Percentiles rank a stretch among this genome's conserved stretches.
Evolutionary conservation across 148 eudicot species (phyloP).

Genomic region (Fallopia convolvulus): DNA sequence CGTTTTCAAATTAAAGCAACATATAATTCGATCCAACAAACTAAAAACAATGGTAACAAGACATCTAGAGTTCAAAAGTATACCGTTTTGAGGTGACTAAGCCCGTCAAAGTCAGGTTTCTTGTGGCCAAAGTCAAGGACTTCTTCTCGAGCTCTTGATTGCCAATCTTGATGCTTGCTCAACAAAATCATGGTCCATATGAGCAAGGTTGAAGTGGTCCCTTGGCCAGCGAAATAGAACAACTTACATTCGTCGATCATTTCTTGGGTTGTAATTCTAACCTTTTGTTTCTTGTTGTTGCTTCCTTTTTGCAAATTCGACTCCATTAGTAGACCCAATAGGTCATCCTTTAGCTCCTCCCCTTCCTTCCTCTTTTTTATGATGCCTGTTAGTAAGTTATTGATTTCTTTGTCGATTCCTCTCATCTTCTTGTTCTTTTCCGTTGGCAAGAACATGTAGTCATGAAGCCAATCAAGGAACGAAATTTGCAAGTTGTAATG

Average conservation of each 20-base stretch:
- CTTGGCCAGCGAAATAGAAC: conserved; percentile 39
- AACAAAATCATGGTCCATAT: conserved; percentile 36
- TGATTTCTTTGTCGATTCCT: conserved; percentile 17
- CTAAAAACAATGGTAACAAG: no score
- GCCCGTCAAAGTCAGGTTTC: neutral
- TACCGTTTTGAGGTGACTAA: conserved; percentile 1
- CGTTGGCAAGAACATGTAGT: conserved; percentile 29
- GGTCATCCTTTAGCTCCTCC: conserved; percentile 12
- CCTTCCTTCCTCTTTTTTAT: conserved; percentile 20
- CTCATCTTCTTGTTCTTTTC: conserved; percentile 22
- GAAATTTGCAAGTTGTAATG: no score
- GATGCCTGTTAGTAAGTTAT: conserved; percentile 12
- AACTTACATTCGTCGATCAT: conserved; percentile 33
- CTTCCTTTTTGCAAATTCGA: neutral
- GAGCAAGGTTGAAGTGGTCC: conserved; percentile 25
- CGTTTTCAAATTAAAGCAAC: no score
- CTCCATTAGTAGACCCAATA: conserved; percentile 22
- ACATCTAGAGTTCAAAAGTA: no score
- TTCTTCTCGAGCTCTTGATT: conserved; percentile 19
- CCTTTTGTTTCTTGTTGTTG: conserved; percentile 6
- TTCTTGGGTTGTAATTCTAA: conserved; percentile 21
- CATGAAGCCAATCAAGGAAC: neutral
- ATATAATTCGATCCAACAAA: no score
- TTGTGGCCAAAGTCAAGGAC: neutral
- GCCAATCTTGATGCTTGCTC: conserved; percentile 34